phyloP scores from a whole-genome alignment of 1,284 basidiomycete species.

The Mycosarcoma maydis region DNA sequence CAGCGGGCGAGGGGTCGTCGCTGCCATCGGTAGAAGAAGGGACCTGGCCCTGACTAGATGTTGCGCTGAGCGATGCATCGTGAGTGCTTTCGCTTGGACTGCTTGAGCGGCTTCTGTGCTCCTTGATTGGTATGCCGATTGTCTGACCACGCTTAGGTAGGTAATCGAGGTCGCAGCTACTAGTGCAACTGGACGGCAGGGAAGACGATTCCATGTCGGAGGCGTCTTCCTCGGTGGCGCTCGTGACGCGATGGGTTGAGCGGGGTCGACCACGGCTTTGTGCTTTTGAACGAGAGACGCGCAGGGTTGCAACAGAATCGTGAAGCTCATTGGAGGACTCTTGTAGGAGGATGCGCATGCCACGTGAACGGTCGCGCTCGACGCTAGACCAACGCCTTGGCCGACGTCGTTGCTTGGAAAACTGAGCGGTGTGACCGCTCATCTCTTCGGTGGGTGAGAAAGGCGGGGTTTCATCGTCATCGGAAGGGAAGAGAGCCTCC shows the following conservation, averaged over 20 bases:
- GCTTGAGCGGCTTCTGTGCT: constrained; percentile 8
- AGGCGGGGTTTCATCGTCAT: constrained; percentile 35
- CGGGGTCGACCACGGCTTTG: constrained; percentile 6
- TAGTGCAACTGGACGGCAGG: constrained; percentile 27
- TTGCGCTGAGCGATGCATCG: constrained; percentile 7
- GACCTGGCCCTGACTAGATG: constrained; percentile 24
- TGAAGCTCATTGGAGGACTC: constrained; percentile 5
- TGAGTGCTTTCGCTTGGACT: neutral
- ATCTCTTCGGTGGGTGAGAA: constrained; percentile 18
- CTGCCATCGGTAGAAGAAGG: constrained; percentile 39
- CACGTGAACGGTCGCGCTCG: constrained; percentile 44
- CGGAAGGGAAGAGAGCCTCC: constrained; percentile 40
- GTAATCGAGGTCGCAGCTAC: constrained; percentile 34
- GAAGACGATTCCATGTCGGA: constrained; percentile 30
- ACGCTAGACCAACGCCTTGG: constrained; percentile 45
- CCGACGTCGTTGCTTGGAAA: constrained; percentile 5
- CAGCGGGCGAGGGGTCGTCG: constrained; percentile 25
- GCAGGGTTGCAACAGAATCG: neutral
- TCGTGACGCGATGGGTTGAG: neutral
- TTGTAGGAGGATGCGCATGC: constrained; percentile 41
- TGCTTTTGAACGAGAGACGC: neutral
- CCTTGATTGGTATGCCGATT: constrained; percentile 25
- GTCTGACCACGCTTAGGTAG: constrained; percentile 3
- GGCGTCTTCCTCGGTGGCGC: constrained; percentile 13
- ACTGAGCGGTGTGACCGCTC: neutral